phyloP scores from a whole-genome alignment of 1,284 basidiomycete genomes.

The Trichosporon coremiiforme region DNA sequence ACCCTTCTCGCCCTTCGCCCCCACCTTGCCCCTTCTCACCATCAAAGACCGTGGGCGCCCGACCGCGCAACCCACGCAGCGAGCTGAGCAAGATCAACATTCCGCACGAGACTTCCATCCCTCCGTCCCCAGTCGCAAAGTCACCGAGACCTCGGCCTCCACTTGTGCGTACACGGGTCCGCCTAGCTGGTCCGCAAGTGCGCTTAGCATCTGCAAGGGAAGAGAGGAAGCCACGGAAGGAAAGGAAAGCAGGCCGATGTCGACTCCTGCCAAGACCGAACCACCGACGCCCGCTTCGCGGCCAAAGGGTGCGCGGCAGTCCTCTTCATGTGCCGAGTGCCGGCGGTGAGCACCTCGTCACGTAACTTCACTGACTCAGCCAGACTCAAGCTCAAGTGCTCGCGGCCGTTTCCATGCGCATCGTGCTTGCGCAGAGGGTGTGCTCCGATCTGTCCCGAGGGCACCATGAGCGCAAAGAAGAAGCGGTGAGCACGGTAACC shows the following conservation, averaged over 20 bases:
- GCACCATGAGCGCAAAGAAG: slow-evolving; percentile 25
- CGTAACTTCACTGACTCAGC: neutral
- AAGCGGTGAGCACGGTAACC: slow-evolving; percentile 40
- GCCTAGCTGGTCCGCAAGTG: neutral
- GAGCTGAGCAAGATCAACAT: neutral
- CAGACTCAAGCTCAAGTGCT: slow-evolving; percentile 34
- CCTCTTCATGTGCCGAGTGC: slow-evolving; percentile 1
- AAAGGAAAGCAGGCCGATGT: neutral
- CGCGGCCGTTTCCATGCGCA: slow-evolving; percentile 31
- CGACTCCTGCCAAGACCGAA: neutral
- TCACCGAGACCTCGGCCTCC: neutral
- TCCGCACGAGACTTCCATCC: neutral
- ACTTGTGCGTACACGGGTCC: neutral
- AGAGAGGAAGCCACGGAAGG: neutral
- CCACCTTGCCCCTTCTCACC: neutral
- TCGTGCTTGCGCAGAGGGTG: slow-evolving; percentile 41
- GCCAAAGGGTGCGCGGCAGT: neutral
- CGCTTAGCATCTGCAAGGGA: neutral
- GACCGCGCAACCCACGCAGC: neutral
- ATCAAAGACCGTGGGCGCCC: neutral
- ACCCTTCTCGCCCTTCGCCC: no score
- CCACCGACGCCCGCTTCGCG: neutral
- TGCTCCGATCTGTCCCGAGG: slow-evolving; percentile 29
- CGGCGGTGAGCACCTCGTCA: neutral
- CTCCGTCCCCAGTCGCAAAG: no score